Percentiles rank a stretch among this genome's conserved stretches.
These are phyloP conservation scores for Apophysomyces elegans DNA, from an alignment of 371 early-diverging fungal genomes.

Conservation along the genomic window DNA sequence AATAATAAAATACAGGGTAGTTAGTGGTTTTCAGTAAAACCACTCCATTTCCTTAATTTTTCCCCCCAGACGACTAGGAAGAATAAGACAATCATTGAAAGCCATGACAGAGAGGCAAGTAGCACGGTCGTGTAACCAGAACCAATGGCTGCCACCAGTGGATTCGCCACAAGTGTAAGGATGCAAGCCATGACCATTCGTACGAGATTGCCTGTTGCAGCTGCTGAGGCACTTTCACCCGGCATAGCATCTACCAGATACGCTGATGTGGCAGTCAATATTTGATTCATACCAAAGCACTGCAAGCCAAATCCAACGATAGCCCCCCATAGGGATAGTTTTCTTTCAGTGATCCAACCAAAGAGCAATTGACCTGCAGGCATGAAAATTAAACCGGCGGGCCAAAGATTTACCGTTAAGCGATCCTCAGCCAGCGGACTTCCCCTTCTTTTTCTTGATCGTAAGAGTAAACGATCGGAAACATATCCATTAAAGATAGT, in stretches of 20 bases:
- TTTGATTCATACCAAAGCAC: conserved; percentile 27
- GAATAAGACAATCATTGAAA: conserved; percentile 13
- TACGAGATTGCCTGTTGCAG: conserved; percentile 49
- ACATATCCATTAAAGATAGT: conserved; percentile 27
- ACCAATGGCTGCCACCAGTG: conserved; percentile 29
- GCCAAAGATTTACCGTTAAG: conserved; percentile 32
- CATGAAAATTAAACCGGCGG: conserved; percentile 41
- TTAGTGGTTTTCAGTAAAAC: conserved; percentile 6
- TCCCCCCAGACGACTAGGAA: conserved; percentile 26
- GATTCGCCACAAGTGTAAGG: conserved; percentile 35
- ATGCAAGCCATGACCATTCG: conserved; percentile 48
- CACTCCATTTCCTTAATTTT: conserved; percentile 21
- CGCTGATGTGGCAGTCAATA: conserved; percentile 38
- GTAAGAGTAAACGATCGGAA: conserved; percentile 31
- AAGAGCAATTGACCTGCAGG: conserved; percentile 51
- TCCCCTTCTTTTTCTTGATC: conserved; percentile 25
- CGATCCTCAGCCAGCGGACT: conserved; percentile 29
- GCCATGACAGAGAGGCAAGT: conserved; percentile 24
- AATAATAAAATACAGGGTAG: background rate
- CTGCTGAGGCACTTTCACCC: conserved; percentile 50
- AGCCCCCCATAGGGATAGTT: conserved; percentile 38
- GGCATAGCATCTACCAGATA: conserved; percentile 52
- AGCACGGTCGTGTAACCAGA: conserved; percentile 30
- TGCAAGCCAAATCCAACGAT: conserved; percentile 48
- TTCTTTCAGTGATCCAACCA: conserved; percentile 49